These are phyloP conservation scores for Hypoxylon fuscum DNA, from an alignment of 495 filamentous ascomycete species.

Conservation along the genomic window DNA sequence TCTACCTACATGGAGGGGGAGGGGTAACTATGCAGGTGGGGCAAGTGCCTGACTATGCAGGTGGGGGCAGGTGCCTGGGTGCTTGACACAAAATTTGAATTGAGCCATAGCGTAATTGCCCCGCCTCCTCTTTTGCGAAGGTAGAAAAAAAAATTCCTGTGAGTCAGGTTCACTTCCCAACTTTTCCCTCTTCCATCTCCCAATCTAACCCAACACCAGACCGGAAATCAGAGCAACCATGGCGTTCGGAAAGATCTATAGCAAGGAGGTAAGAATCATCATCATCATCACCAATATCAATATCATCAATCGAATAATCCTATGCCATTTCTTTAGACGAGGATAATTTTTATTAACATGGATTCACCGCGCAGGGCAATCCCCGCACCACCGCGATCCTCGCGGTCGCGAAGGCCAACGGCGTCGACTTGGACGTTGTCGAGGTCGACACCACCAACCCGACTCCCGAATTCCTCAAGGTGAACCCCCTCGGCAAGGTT, in stretches of 20 bases:
- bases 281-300: slow-evolving; percentile 5
- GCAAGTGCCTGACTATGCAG: too few relatives aligned
- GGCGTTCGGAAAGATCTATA: slow-evolving; percentile 98
- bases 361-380: slow-evolving; percentile 70
- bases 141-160: slow-evolving; percentile 37
- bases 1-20: too few relatives aligned
- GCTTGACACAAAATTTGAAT: slow-evolving; percentile 24
- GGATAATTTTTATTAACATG: slow-evolving; percentile 41
- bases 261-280: slow-evolving; percentile 71
- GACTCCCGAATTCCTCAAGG: slow-evolving; percentile 78
- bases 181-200: slow-evolving; percentile 46
- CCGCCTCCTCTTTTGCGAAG: slow-evolving; percentile 39
- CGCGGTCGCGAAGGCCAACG: slow-evolving; percentile 95
- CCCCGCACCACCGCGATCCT: slow-evolving; percentile 85
- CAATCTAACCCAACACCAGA: slow-evolving; percentile 46
- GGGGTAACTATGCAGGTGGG: too few relatives aligned
- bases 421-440: slow-evolving; percentile 86
- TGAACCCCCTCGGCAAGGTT: slow-evolving; percentile 88
- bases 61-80: slow-evolving; percentile 30
- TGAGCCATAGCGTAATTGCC: slow-evolving; percentile 35
- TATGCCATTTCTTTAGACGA: slow-evolving; percentile 12
- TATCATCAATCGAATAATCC: too few relatives aligned
- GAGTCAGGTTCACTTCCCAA: slow-evolving; percentile 38
- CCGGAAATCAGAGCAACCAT: slow-evolving; percentile 52
- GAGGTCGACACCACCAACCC: slow-evolving; percentile 68